Base-by-base conservation (phyloP, 2,329 filamentous ascomycete species). In the Arthrobotrys pseudoclavata region DNA sequence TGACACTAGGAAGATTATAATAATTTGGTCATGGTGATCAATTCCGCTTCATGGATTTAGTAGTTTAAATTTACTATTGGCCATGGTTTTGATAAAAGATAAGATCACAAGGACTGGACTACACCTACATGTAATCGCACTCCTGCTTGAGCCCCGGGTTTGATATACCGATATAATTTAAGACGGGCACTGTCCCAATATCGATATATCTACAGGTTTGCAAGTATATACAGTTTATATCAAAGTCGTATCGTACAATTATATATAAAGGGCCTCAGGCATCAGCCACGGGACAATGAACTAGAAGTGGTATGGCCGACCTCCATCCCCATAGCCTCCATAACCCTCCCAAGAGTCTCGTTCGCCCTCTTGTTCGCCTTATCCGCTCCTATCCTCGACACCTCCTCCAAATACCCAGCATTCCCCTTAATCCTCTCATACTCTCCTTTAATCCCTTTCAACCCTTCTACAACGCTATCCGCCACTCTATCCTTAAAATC, bases 401-500 rank as follows among this genome's bases (percentile, higher is more conserved):
- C 85, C 9, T 87, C 84, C 57, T 89, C 86, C 12, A 93, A 83
- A 81, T 87, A 87, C 5, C 86, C 86, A 20, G 20, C 34, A 20
- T 88, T 85, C 20, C 86, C 84, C 45, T 90, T 83, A 4, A 91
- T 82, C 62, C 86, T 84, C 2, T 85, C 79, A 81, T 90, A 93
- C 37, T 86, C 84, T 50, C 87, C 86, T 22, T 90, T 84, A 37
- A 93, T 86, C 1, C 85, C 86, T 13, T 81, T 83, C 15, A 93
- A 82, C 0, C 86, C 87, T 5, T 81, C 79, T 4, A 87, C 85
- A 0, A 96, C 84, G 1, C 86, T 86, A 20, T 88, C 86, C 0
- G 89, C 87, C 4, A 93, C 89, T 80, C 86, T 85, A 5, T 87
- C 86, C 83, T 95, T 95, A 69, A 95, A 85, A 0, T 85, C 85